These are phyloP conservation scores for Mycena sp. DNA, from an alignment of 1,284 basidiomycete species.

Conservation along the genomic window DNA sequence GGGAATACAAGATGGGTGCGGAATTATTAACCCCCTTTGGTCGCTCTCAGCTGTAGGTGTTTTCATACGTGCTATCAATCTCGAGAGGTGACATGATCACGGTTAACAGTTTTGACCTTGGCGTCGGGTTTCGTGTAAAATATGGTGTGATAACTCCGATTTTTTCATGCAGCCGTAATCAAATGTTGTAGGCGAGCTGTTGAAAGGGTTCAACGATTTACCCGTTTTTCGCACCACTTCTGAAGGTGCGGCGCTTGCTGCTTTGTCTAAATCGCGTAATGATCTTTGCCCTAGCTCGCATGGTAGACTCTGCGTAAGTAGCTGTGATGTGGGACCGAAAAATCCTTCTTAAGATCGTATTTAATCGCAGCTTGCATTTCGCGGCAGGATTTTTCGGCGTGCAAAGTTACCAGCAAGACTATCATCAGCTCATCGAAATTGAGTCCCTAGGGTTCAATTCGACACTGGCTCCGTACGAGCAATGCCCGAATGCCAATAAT, in stretches of 20 bases:
- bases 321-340: no score
- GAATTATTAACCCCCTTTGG: slow-evolving; percentile 70
- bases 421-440: slow-evolving; percentile 61
- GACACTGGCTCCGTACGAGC: slow-evolving; percentile 62
- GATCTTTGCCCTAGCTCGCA: slow-evolving; percentile 41
- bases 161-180: slow-evolving; percentile 49
- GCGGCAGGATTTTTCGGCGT: slow-evolving; percentile 68
- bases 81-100: background rate
- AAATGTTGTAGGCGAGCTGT: slow-evolving; percentile 42
- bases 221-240: slow-evolving; percentile 69
- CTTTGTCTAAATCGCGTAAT: background rate
- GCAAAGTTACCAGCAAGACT: slow-evolving; percentile 54
- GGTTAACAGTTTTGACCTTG: slow-evolving; percentile 53
- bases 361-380: slow-evolving; percentile 63
- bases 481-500: slow-evolving; percentile 54
- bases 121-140: slow-evolving; percentile 58
- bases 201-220: slow-evolving; percentile 18
- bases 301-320: slow-evolving; percentile 64
- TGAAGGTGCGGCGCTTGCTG: slow-evolving; percentile 44
- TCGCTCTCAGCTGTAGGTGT: slow-evolving; percentile 58
- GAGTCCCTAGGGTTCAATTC: slow-evolving; percentile 64
- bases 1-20: slow-evolving; percentile 62
- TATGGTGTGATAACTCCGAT: slow-evolving; percentile 51
- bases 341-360: slow-evolving; percentile 63
- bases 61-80: background rate